phyloP scores from a whole-genome alignment of 169 alveolate species.

The Eimeria praecox region DNA sequence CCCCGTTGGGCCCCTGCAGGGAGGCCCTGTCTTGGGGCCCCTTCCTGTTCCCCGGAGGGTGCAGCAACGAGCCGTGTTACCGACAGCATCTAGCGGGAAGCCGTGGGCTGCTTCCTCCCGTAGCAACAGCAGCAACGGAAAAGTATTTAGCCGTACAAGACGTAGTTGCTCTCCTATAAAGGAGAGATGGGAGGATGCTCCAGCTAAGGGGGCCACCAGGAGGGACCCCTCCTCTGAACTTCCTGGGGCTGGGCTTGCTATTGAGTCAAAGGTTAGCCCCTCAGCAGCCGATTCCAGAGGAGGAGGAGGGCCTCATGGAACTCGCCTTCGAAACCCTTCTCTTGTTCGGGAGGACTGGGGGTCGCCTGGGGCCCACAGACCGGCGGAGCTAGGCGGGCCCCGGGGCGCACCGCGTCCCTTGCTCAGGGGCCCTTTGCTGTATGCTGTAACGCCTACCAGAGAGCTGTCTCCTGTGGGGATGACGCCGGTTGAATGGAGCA shows the following conservation, averaged over 20 bases:
- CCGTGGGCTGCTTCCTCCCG: slow-evolving; percentile 50
- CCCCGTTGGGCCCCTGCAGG: slow-evolving; percentile 24
- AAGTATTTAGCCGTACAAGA: slow-evolving; percentile 64
- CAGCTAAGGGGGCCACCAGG: slow-evolving; percentile 44
- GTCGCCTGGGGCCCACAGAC: background rate
- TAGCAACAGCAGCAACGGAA: slow-evolving; percentile 64
- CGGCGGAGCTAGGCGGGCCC: background rate
- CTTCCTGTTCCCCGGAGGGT: slow-evolving; percentile 48
- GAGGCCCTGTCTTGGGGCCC: slow-evolving; percentile 69
- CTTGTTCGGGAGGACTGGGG: slow-evolving; percentile 42
- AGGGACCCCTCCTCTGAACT: background rate
- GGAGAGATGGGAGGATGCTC: background rate
- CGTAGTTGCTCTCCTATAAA: slow-evolving; percentile 54
- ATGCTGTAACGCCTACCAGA: slow-evolving; percentile 49
- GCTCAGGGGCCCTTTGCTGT: slow-evolving; percentile 7
- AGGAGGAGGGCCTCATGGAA: slow-evolving; percentile 21
- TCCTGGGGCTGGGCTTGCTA: background rate
- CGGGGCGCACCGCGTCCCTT: background rate
- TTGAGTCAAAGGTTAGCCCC: slow-evolving; percentile 71
- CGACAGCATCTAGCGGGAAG: background rate
- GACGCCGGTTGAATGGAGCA: slow-evolving; percentile 27
- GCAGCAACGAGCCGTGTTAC: slow-evolving; percentile 41
- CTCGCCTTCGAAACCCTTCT: slow-evolving; percentile 22
- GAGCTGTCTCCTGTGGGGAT: slow-evolving; percentile 44
- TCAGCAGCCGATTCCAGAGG: slow-evolving; percentile 19